Base-by-base conservation (phyloP, 768 basidiomycete species). In the Cystobasidium tubakii region DNA sequence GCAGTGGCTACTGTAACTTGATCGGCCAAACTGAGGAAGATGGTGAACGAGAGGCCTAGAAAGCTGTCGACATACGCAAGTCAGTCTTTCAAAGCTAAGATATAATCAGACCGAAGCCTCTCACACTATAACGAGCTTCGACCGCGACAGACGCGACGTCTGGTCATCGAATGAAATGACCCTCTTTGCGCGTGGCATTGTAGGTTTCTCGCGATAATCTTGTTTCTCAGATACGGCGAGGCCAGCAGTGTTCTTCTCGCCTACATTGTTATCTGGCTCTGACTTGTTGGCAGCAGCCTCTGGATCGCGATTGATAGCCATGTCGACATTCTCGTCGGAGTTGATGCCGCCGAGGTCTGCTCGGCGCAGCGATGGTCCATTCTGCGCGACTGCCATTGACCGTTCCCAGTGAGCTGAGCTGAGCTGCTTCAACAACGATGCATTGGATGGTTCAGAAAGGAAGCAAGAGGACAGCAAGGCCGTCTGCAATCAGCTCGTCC, bases 11-110 rank as follows among this genome's bases (percentile, higher is more conserved):
- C 79, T 19, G 69, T 65, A 29, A 65, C 63, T 25, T 73, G 77
- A 64, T 81, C 80, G 43, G 80, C 75, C 62, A 81, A 79, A 25
- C 74, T 74, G n/a, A 81, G 75, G 44, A 81, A 75, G 21, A 81
- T 75, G 21, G 80, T 79, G 39, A 80, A 43, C 12, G 77, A 75
- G 12, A 81, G 79, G n/a, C 76, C 78, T 34, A 80, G 71, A 43
- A 80, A 81, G 36, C 79, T 75, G 3, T 4, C 7, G 21, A 9
- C 3, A 50, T 19, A 50, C 39, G 39, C 4, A 9, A 50, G 76
- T 15, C 1, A 80, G 29, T 15, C 25, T 4, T 3, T 12, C 29
- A n/a, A 55, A 10, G 7, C 57, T 60, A 17, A 12, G 57, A 4
- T 3, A 15, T 29, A 27, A 27, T 27, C 23, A 34, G 25, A 60